Conservation (phyloP, 2,329 filamentous ascomycete genomes). For the Emmonsiellopsis sp. region DNA sequence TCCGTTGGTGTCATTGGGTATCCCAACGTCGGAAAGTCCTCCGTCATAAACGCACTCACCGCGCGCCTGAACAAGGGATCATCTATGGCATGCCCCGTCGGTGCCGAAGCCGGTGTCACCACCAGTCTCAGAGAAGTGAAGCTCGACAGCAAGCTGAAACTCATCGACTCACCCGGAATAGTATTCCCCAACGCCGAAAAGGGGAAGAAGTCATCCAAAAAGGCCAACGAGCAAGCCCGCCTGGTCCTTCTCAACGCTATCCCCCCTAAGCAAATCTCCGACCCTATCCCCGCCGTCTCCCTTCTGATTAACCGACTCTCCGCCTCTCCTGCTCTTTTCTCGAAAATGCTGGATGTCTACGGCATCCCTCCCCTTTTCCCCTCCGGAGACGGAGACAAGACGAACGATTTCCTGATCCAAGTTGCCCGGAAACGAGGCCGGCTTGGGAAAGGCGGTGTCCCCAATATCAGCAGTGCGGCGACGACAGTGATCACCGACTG, state of each 20-base stretch:
- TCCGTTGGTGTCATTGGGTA: conserved; percentile 92
- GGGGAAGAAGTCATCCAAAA: conserved; percentile 46
- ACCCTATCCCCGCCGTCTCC: conserved; percentile 78
- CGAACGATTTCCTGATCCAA: conserved; percentile 87
- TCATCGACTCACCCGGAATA: conserved; percentile 90
- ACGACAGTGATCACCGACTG: conserved; percentile 95
- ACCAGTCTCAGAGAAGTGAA: conserved; percentile 84
- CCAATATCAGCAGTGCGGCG: conserved; percentile 78
- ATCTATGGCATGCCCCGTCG: conserved; percentile 68
- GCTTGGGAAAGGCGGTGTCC: conserved; percentile 78
- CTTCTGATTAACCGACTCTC: conserved; percentile 77
- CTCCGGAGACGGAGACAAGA: conserved; percentile 58
- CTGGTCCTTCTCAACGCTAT: conserved; percentile 84
- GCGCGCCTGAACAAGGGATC: conserved; percentile 59
- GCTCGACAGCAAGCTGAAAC: conserved; percentile 85
- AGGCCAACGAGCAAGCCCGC: conserved; percentile 68
- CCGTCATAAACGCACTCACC: conserved; percentile 87
- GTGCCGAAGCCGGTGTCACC: conserved; percentile 86
- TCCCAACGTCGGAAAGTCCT: conserved; percentile 93
- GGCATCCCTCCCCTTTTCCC: conserved; percentile 70
- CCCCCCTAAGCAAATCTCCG: conserved; percentile 87
- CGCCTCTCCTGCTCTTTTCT: conserved; percentile 60
- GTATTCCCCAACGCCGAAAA: conserved; percentile 64
- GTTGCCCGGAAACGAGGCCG: conserved; percentile 88
- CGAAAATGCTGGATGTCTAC: conserved; percentile 76